Conservation (phyloP, 1,284 basidiomycete species). For the Ustilago crameri region DNA sequence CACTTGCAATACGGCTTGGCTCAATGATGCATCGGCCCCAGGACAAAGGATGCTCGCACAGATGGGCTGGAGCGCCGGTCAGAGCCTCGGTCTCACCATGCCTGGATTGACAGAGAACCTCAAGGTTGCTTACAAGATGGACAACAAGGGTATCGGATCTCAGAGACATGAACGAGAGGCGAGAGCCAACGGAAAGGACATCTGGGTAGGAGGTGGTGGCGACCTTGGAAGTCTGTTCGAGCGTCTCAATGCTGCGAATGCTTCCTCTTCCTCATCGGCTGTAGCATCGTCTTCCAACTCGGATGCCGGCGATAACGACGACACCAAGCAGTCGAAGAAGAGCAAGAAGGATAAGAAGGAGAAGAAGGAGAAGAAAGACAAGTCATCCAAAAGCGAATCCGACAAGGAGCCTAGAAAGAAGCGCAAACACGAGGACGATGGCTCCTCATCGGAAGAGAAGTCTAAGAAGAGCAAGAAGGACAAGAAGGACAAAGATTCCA, state of each 20-base stretch:
- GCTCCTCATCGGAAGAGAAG: slow-evolving; percentile 6
- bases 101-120: slow-evolving; percentile 61
- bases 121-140: slow-evolving; percentile 63
- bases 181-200: slow-evolving; percentile 54
- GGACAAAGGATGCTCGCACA: slow-evolving; percentile 66
- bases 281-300: slow-evolving; percentile 18
- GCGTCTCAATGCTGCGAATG: slow-evolving; percentile 62
- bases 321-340: slow-evolving; percentile 26
- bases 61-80: slow-evolving; percentile 66
- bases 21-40: slow-evolving; percentile 60
- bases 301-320: slow-evolving; percentile 9
- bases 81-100: slow-evolving; percentile 58
- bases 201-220: slow-evolving; percentile 64
- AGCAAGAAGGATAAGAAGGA: slow-evolving; percentile 32
- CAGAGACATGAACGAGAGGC: slow-evolving; percentile 63
- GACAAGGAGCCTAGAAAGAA: slow-evolving; percentile 33
- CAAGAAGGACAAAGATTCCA: slow-evolving; percentile 31
- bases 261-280: slow-evolving; percentile 29
- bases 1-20: slow-evolving; percentile 62
- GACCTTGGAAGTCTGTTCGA: slow-evolving; percentile 66
- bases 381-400: slow-evolving; percentile 15
- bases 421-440: slow-evolving; percentile 39
- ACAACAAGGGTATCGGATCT: slow-evolving; percentile 67
- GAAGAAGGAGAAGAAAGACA: slow-evolving; percentile 34
- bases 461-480: slow-evolving; percentile 29